These are phyloP conservation scores for Pleurotus djamor DNA, from an alignment of 768 basidiomycete species.

Conservation along the genomic window DNA sequence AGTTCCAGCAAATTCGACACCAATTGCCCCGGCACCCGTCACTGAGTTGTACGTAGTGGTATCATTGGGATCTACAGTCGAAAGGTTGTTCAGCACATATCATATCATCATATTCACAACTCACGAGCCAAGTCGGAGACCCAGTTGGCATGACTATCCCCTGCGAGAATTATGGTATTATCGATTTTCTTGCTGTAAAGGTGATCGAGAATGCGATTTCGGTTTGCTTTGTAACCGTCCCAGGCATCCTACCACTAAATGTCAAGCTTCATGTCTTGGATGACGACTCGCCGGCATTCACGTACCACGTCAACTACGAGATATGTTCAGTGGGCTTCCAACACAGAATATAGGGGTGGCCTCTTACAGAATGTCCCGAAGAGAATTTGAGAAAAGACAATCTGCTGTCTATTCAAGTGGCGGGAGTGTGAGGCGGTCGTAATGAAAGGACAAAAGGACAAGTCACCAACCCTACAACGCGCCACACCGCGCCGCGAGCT, in stretches of 20 bases:
- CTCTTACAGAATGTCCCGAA: conserved; percentile 13
- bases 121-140: conserved; percentile 54
- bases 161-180: conserved; percentile 56
- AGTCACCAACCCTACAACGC: conserved; percentile 25
- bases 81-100: background rate
- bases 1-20: conserved; percentile 62
- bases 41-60: conserved; percentile 46
- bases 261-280: background rate
- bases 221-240: conserved; percentile 57
- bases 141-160: conserved; percentile 64
- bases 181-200: conserved; percentile 47
- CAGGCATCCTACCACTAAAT: conserved; percentile 41
- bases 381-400: conserved; percentile 50
- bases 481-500: conserved; percentile 48
- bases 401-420: conserved; percentile 39
- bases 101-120: conserved; percentile 12
- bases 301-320: background rate
- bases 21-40: conserved; percentile 48
- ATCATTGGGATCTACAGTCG: conserved; percentile 41
- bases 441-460: background rate
- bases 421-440: background rate
- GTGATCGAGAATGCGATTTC: conserved; percentile 47
- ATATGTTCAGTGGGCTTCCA: no score
- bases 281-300: background rate
- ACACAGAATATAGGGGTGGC: no score